A percentile compares a stretch with the other conserved stretches of the same genome.
Conservation (phyloP, 192 early-diverging fungal genomes). For the Rhizoclosmatium sp. region DNA sequence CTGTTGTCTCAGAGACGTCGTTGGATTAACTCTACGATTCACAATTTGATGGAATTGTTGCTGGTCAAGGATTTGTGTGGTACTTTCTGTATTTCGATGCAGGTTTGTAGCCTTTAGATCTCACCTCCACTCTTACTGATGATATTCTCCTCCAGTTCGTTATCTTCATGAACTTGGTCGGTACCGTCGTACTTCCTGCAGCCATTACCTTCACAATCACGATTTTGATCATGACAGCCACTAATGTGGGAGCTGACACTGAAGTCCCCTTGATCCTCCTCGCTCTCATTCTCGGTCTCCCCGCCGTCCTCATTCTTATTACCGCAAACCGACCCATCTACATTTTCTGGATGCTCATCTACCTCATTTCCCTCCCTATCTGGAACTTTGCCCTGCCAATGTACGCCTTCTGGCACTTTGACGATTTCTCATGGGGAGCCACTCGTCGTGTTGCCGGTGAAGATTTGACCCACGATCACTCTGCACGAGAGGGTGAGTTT, state of each 20-base stretch:
- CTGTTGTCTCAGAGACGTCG: conserved; percentile 88
- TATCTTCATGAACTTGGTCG: conserved; percentile 92
- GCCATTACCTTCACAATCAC: conserved; percentile 90
- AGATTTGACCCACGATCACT: conserved; percentile 70
- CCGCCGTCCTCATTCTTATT: conserved; percentile 88
- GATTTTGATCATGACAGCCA: conserved; percentile 50
- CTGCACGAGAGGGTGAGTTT: conserved; percentile 78
- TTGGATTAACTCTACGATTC: conserved; percentile 98
- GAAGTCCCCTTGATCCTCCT: conserved; percentile 72
- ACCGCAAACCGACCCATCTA: conserved; percentile 86
- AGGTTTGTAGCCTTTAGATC: conserved; percentile 56
- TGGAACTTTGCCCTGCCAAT: conserved; percentile 94
- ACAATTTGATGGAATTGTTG: conserved; percentile 92
- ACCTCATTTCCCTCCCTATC: conserved; percentile 82
- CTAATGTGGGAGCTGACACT: conserved; percentile 10
- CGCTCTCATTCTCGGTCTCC: conserved; percentile 82
- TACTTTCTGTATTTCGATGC: conserved; percentile 96
- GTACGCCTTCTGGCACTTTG: conserved; percentile 77
- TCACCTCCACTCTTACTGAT: neutral
- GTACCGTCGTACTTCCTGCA: conserved; percentile 91
- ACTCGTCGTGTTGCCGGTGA: conserved; percentile 59
- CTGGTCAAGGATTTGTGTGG: conserved; percentile 94
- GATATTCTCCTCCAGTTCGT: conserved; percentile 68
- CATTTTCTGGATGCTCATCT: conserved; percentile 88
- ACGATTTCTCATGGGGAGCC: conserved; percentile 69